Base-by-base conservation (phyloP, 257 asterid species). In the Salvia hispanica region DNA sequence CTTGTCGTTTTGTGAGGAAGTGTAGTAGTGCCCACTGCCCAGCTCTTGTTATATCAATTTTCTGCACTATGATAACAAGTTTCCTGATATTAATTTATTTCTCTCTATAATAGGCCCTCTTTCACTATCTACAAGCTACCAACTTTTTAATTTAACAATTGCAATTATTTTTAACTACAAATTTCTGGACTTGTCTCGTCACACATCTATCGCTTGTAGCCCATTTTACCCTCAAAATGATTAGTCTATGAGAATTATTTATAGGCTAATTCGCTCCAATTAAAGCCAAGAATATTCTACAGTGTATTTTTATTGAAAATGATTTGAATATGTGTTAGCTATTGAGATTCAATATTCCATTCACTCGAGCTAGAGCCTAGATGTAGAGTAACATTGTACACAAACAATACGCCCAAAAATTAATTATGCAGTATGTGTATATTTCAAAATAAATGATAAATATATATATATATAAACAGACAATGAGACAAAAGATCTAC, bases 41-140 rank as follows among this genome's bases (percentile, higher is more conserved):
- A 62, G 60, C 81, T 67, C 67, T 70, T 53, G 21, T 61, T 54
- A 44, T 68, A 42, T 61, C 67, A 62, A 46, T 63, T 62, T 62
- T 62, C 55, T 62, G 34, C 53, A 18, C 45, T 18, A 13, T 43
- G 42, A 62, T 43, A 42, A 62, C 18, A 5, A 37, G 28, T 60
- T 37, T 43, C 50, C n/a, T 59, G 15, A 37, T 16, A 7, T 40
- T 7, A 7, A 51, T 16, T 51, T 6, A n/a, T 16, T 7, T 51
- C 1, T 48, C 15, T 48, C 25, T 25, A 25, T 25, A 50, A n/a
- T 13, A 14, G 46, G 43, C 12, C 2, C 37, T 21, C 58, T 9
- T 56, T 33, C 11, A 13, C 21, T 11, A 56, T 56, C 62, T 31
- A 56, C 62, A 14, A 25, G 64, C 64, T 58, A 36, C n/a, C 44